Conservation (phyloP, 805 yeast genomes). For the Pichia heedii region DNA sequence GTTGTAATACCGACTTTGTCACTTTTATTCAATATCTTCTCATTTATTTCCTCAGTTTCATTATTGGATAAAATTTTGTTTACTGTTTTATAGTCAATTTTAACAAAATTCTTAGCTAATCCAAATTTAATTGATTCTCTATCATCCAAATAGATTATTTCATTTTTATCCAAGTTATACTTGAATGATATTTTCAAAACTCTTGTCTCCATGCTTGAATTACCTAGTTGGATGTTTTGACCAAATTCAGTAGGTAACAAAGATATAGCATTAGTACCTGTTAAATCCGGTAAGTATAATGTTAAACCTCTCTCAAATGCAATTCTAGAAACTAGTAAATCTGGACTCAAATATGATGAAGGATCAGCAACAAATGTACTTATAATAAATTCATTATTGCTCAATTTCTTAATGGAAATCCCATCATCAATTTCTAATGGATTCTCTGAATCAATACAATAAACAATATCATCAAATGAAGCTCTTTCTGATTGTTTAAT, state of each 20-base stretch:
- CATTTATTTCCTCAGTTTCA: conserved; percentile 10
- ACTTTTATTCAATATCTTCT: conserved; percentile 6
- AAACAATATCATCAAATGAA: conserved; percentile 44
- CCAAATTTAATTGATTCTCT: conserved; percentile 33
- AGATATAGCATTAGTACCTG: conserved; percentile 37
- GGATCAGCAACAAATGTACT: conserved; percentile 87
- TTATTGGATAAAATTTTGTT: conserved; percentile 34
- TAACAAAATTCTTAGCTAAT: conserved; percentile 36
- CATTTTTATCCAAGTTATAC: conserved; percentile 18
- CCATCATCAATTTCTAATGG: conserved; percentile 97
- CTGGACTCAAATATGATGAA: conserved; percentile 46
- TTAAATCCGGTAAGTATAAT: conserved; percentile 50
- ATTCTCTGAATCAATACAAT: conserved; percentile 70
- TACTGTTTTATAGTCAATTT: conserved; percentile 57
- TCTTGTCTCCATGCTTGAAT: conserved; percentile 38
- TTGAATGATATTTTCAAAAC: conserved; percentile 36
- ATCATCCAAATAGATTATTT: conserved; percentile 13
- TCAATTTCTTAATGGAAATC: conserved; percentile 41
- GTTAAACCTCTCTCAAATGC: conserved; percentile 61
- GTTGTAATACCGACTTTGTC: conserved; percentile 2
- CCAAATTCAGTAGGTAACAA: conserved; percentile 62
- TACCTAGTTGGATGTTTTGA: conserved; percentile 32
- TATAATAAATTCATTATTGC: conserved; percentile 32
- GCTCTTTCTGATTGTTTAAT: conserved; percentile 21
- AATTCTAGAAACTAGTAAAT: conserved; percentile 33